Evolutionary conservation across 23 red algal genomes (phyloP).

Genomic region (Gracilaria domingensis): DNA sequence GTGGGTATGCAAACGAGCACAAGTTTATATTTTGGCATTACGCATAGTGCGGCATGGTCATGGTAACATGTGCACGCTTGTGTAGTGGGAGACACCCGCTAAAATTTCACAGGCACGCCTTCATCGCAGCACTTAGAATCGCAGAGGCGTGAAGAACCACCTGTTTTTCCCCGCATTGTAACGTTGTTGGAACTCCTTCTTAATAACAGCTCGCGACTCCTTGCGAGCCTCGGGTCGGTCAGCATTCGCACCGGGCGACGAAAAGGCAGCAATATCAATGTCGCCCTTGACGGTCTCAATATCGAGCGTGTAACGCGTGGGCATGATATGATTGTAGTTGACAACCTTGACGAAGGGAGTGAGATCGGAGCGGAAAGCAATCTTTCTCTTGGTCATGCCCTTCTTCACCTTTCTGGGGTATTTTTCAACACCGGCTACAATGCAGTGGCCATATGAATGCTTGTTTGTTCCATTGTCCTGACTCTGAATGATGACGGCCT

Average conservation of each 20-base stretch:
- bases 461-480: constrained; percentile 88
- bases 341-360: constrained; percentile 90
- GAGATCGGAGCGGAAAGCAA: constrained; percentile 76
- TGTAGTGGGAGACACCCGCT: neutral
- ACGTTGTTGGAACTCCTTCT: constrained; percentile 82
- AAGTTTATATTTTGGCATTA: neutral
- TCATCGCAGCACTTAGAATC: constrained; percentile 70
- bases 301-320: constrained; percentile 95
- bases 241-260: constrained; percentile 61
- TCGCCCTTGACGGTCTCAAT: constrained; percentile 73
- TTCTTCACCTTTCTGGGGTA: constrained; percentile 92
- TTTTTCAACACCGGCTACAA: constrained; percentile 89
- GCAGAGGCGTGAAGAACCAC: constrained; percentile 97
- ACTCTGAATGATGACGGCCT: constrained; percentile 92
- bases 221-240: constrained; percentile 67
- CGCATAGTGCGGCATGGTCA: neutral
- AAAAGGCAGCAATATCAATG: constrained; percentile 74
- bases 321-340: constrained; percentile 99
- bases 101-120: neutral
- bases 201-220: constrained; percentile 63
- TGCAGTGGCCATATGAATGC: constrained; percentile 86
- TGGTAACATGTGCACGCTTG: neutral
- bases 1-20: neutral
- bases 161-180: constrained; percentile 91
- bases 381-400: constrained; percentile 87